phyloP scores from a whole-genome alignment of 2,329 filamentous ascomycete species.

The Gyromitra esculenta region DNA sequence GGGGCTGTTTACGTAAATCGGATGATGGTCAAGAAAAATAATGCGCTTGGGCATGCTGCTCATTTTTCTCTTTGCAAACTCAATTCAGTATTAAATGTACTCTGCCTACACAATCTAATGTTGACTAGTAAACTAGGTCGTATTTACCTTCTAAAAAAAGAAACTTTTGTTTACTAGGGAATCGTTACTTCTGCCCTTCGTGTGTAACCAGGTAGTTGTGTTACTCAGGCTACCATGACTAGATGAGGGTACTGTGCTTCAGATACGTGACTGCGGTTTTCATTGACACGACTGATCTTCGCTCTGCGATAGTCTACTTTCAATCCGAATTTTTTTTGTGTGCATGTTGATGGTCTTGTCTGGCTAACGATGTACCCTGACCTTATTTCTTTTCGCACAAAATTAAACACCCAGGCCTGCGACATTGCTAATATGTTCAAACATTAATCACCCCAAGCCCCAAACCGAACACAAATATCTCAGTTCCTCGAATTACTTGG shows the following conservation, averaged over 20 bases:
- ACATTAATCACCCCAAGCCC: neutral
- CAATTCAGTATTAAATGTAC: neutral
- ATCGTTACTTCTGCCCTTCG: neutral
- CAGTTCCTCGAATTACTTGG: neutral
- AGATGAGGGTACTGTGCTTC: neutral
- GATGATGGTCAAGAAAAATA: neutral
- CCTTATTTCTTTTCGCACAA: neutral
- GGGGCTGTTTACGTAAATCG: constrained; percentile 2
- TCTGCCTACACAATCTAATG: neutral
- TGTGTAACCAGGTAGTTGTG: neutral
- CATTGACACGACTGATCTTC: neutral
- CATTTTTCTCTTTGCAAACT: neutral
- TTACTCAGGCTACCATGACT: neutral
- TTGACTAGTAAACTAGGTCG: neutral
- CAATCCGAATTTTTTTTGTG: neutral
- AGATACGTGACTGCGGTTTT: constrained; percentile 1
- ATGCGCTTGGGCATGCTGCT: neutral
- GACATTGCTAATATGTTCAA: neutral
- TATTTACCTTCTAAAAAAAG: constrained; percentile 7
- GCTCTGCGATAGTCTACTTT: neutral
- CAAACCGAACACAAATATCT: neutral
- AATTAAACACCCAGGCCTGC: neutral
- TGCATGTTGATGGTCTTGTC: neutral
- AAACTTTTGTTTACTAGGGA: neutral
- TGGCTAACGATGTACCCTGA: neutral